Base-by-base conservation (phyloP, 1,284 basidiomycete species). In the Termitomyces sp. region DNA sequence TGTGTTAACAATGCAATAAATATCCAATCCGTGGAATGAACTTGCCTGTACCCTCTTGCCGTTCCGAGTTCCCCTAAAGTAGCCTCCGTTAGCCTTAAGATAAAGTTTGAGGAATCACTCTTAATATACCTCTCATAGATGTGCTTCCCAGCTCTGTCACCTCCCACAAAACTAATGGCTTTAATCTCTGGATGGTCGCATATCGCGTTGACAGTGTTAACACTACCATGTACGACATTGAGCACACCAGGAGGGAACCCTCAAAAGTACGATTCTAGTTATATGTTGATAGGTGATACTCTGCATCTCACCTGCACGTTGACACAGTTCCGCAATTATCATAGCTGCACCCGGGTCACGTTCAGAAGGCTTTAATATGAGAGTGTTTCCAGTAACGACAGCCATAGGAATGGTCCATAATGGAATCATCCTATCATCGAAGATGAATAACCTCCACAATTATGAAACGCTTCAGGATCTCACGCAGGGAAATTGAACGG, bases 161-260 rank as follows among this genome's bases (percentile, higher is more conserved):
- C 93, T 24, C 96, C 96, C n/a, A 99, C 96, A 68, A 99, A 98
- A 62, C 91, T 93, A 68, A 98, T 94, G 10, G 95, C 96, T 67
- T 87, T 94, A 76, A 98, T 94, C 6, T 79, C 74, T 13, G 93
- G 88, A 67, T 95, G 83, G 69, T 98, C 94, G 68, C 94, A 98
- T 58, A 99, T 92, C 30, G 89, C 85, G 66, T 98, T 97, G 54
- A 99, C 96, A 1, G 91, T 93, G 9, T 88, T 84, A 30, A 90
- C 84, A 19, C 87, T 85, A 26, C 96, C 96, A 66, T 99, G 94
- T 9, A 98, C 90, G 50, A 95, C 78, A 67, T 93, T 94, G 56
- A 95, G 70, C 40, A 94, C 92, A 61, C 92, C 92, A 19, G 81
- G 73, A 34, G 91, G 88, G 40, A 90, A 72, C 39, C 88, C 87